Evolutionary conservation across 2,329 filamentous ascomycete genomes (phyloP), one percentile per base, ranked within the genome.

Genomic region (Microdochium paspali): DNA sequence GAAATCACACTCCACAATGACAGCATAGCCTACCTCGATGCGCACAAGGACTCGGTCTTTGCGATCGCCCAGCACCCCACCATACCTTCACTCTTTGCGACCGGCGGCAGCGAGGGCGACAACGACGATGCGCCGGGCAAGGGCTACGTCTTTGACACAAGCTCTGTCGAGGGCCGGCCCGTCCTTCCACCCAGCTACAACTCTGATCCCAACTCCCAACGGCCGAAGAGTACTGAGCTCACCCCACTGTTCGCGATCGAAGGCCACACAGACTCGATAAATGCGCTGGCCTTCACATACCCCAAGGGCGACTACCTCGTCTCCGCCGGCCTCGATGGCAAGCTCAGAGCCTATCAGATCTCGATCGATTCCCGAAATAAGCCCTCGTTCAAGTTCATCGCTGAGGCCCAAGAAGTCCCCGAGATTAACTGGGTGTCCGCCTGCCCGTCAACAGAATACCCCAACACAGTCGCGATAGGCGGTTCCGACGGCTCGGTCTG

Each of bases 221-320:
- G 56, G 18, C 61, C 57, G 46, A 62, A 67, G 52, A 74, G 80
- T 55, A 74, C 76, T 46, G 72, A 76, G 50, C 70, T 95, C 50
- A 66, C 79, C 46, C 72, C 82, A 6, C 62, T 95, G 15, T 85
- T 84, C 60, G 81, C 80, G 56, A 74, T 98, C 50, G 85, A 91
- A n/a, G 90, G 90, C 43, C 93, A 98, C 71, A 84, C 80, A 42
- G 93, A 98, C 70, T 93, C 86, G 13, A 84, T 98, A 62, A 95
- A 93, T 62, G 79, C 88, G 2, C 77, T 96, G 3, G 70, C 82
- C 7, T 98, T 96, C 66, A 94, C 90, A 1, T 72, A 86, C 42
- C 90, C 90, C 0, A 74, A 76, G 47, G 93, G 93, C 49, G 85
- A 94, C 48, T 93, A 87, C 60, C 74, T 94, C 13, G 76, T 93